phyloP scores from a whole-genome alignment of 441 rosid species.

The Daphne laureola region DNA sequence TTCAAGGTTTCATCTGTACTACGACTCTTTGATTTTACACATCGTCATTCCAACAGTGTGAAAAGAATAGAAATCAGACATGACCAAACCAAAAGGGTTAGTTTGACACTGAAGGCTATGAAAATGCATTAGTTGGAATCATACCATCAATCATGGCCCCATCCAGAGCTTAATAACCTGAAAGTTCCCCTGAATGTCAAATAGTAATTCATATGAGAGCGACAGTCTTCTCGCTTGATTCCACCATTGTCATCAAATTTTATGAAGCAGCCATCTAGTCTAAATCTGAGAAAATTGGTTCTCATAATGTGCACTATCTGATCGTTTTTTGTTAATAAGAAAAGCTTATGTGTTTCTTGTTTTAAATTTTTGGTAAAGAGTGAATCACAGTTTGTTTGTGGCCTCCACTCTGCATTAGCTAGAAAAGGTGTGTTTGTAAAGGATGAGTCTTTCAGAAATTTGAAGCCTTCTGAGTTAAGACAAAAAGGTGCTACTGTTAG shows the following conservation, averaged over 20 bases:
- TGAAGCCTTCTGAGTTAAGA: constrained; percentile 22
- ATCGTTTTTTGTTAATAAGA: constrained; percentile 1
- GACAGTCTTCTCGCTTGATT: neutral
- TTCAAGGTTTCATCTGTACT: no score
- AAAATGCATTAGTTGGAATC: no score
- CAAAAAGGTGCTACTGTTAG: constrained; percentile 28
- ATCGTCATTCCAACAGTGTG: no score
- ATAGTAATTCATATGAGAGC: constrained; percentile 3
- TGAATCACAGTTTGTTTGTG: constrained; percentile 20
- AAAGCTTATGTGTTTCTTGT: neutral
- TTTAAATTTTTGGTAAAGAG: constrained; percentile 10
- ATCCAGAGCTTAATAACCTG: neutral
- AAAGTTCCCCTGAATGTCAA: neutral
- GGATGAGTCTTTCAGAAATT: constrained; percentile 29
- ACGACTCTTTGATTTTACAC: no score
- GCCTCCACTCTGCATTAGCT: constrained; percentile 34
- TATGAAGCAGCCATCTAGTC: neutral
- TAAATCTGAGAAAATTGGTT: no score
- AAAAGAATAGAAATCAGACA: no score
- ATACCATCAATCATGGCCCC: no score
- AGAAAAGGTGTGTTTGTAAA: constrained; percentile 30
- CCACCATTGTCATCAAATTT: neutral
- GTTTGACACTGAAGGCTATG: no score
- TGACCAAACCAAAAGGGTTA: no score
- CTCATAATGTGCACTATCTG: neutral